Conservation (phyloP, 495 filamentous ascomycete genomes). For the Chlorociboria aeruginascens region DNA sequence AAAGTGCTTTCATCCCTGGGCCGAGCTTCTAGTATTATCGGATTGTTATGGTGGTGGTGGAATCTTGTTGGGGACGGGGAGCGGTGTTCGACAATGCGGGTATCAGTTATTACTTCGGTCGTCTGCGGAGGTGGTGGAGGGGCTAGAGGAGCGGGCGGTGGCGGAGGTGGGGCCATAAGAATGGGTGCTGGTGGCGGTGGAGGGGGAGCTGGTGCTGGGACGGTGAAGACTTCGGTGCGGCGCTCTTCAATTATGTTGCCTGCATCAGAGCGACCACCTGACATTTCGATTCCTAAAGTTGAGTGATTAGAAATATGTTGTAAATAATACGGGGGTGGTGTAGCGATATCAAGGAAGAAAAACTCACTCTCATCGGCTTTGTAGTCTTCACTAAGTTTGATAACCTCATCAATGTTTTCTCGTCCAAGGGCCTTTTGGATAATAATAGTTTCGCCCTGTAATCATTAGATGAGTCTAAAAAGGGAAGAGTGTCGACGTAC, state of each 20-base stretch:
- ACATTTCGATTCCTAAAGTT: conserved; percentile 12
- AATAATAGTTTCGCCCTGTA: conserved; percentile 61
- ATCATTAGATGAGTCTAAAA: not conserved
- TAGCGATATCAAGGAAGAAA: conserved; percentile 6
- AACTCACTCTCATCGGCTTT: conserved; percentile 30
- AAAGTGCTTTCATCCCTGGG: conserved; percentile 16
- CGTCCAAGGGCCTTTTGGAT: conserved; percentile 74
- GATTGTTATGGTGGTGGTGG: conserved; percentile 21
- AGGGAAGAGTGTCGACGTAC: conserved; percentile 30
- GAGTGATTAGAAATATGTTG: not conserved
- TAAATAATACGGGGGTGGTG: not conserved
- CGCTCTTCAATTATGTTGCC: conserved; percentile 15
- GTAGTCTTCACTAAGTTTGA: conserved; percentile 66
- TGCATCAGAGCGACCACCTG: conserved; percentile 12
- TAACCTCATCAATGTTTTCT: conserved; percentile 79
- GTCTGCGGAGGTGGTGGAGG: conserved; percentile 12
- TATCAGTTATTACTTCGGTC: conserved; percentile 22
- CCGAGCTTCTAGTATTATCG: conserved; percentile 17
- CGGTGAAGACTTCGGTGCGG: conserved; percentile 14
- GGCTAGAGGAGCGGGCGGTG: conserved; percentile 14
- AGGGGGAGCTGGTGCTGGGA: conserved; percentile 15
- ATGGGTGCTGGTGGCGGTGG: conserved; percentile 14
- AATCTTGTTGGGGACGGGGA: conserved; percentile 20
- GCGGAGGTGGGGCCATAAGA: conserved; percentile 17
- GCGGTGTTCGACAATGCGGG: conserved; percentile 28